These are phyloP conservation scores for Akanthomyces muscarius DNA, from an alignment of 2,329 filamentous ascomycete species.

Conservation along the genomic window DNA sequence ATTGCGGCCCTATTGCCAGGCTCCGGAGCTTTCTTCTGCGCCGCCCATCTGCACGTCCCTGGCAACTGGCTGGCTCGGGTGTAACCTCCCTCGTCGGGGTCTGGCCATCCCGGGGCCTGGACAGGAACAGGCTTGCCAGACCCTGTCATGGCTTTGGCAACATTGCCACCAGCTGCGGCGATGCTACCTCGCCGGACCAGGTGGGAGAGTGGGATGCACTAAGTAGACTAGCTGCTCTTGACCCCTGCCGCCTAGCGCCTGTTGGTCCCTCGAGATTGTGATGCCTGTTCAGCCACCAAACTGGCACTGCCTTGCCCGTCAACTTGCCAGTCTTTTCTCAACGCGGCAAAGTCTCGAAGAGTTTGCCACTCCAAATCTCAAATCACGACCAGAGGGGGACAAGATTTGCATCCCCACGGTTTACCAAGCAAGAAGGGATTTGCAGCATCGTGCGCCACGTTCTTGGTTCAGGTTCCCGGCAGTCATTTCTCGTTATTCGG, in stretches of 20 bases:
- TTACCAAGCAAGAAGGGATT: not conserved
- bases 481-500: not conserved
- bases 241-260: constrained; percentile 5
- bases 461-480: not conserved
- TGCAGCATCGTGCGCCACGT: not conserved
- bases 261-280: constrained; percentile 1
- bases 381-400: not conserved
- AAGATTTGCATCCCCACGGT: not conserved
- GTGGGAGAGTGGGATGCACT: constrained; percentile 1
- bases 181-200: not conserved
- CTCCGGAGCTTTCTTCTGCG: constrained; percentile 8
- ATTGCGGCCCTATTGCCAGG: constrained; percentile 3
- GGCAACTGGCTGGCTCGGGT: not conserved
- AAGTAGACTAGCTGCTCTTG: not conserved
- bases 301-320: not conserved
- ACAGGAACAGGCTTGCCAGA: not conserved
- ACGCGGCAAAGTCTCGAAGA: constrained; percentile 4
- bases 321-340: not conserved
- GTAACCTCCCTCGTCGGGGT: not conserved
- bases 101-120: constrained; percentile 2
- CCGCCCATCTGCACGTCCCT: constrained; percentile 3
- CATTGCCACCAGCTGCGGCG: constrained; percentile 9
- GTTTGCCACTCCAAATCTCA: constrained; percentile 10
- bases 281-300: not conserved
- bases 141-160: not conserved